These are phyloP conservation scores for Rutstroemia sp. DNA, from an alignment of 2,329 filamentous ascomycete genomes.

Conservation along the genomic window DNA sequence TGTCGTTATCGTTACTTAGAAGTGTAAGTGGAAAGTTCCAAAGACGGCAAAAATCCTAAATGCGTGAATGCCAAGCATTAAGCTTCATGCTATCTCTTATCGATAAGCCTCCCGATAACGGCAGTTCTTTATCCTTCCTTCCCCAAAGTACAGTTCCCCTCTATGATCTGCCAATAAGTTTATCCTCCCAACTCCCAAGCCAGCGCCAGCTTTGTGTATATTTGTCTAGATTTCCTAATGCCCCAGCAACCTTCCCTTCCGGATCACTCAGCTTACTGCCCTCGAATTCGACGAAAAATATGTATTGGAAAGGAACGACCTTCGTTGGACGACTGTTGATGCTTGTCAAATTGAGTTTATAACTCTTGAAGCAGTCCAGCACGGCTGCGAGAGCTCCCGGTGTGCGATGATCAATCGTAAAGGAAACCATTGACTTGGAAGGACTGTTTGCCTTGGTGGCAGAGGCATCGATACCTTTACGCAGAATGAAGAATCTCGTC, in stretches of 20 bases:
- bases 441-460: constrained; percentile 9
- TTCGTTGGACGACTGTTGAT: constrained; percentile 83
- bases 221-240: constrained; percentile 48
- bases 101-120: constrained; percentile 8
- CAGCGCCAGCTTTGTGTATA: constrained; percentile 59
- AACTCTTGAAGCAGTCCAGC: constrained; percentile 67
- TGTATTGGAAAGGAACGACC: constrained; percentile 73
- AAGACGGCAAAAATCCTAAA: neutral
- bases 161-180: constrained; percentile 2
- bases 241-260: constrained; percentile 50
- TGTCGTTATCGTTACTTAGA: neutral
- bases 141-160: too few species aligned
- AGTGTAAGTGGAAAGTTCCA: neutral
- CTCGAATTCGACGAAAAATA: constrained; percentile 90
- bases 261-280: constrained; percentile 48
- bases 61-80: constrained; percentile 4
- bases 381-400: constrained; percentile 81
- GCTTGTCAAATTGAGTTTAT: constrained; percentile 75
- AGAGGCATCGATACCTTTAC: constrained; percentile 22
- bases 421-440: constrained; percentile 71
- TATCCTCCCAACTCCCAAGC: constrained; percentile 56
- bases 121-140: neutral
- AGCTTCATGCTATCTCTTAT: constrained; percentile 1
- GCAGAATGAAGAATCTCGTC: constrained; percentile 70
- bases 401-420: constrained; percentile 69